Evolutionary conservation across 2,329 filamentous ascomycete species (phyloP), one percentile per base, ranked within the genome.

Genomic region (Trichoderma hamatum): DNA sequence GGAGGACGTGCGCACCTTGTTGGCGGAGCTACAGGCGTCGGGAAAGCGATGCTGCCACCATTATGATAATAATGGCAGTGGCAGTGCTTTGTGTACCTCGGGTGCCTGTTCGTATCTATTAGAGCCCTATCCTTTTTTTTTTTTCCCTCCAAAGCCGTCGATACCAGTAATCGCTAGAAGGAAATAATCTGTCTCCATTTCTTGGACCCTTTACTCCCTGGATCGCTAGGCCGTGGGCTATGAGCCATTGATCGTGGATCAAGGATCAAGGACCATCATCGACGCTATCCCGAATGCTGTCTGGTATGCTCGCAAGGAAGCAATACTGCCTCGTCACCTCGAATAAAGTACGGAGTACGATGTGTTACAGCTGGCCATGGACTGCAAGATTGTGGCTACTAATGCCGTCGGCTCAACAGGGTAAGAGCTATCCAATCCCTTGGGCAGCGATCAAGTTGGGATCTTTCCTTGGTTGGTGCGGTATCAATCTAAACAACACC

Each of bases 1-100:
- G 46, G 65, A 60, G 65, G 65, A 68, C 65, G 65, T 68, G 65
- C 65, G 39, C 56, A 68, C 65, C 65, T 54, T 68, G 43, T 30
- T 54, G 65, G 65, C 55, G 65, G 65, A 61, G 54, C 64, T 46
- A 55, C n/a, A 67, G 28, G 39, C 65, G 49, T 61, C 55, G 26
- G 32, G 56, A 43, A 61, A 46, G 32, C 19, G 55, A 56, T 19
- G 43, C 62, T 28, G 34, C 24, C 11, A 32, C 36, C 13, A 32
- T 34, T 13, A 43, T 28, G 30, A 49, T n/a, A 56, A 19, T 32
- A 43, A 43, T 28, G 32, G 26, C 26, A 56, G 49, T 28, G 11
- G 43, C 59, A 32, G 39, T 66, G 36, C 52, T 56, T 14, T 21
- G 64, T 36, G 28, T 16, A 36, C 28, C 28, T 39, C 54, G 14